Evolutionary conservation across 192 early-diverging fungal genomes (phyloP).

Genomic region (Mycoemilia scoparia): DNA sequence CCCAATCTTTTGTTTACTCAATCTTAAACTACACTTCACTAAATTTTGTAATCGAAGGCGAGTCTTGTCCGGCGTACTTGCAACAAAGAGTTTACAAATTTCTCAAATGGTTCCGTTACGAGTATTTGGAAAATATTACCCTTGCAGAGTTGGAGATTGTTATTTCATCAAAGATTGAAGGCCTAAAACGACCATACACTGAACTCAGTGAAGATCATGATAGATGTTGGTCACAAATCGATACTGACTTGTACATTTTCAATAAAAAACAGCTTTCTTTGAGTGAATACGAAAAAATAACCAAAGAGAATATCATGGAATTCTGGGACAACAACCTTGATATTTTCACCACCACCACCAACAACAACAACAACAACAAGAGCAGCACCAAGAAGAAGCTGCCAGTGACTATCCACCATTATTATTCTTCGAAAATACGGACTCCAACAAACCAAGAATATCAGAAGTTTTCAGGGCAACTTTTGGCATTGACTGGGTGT

Average conservation of each 20-base stretch:
- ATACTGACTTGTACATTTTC: constrained; percentile 61
- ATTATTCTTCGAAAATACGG: no score
- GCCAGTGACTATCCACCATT: no score
- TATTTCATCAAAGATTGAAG: constrained; percentile 47
- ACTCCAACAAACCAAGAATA: no score
- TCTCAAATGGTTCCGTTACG: constrained; percentile 35
- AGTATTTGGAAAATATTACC: constrained; percentile 40
- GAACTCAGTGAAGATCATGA: no score
- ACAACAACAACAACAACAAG: no score
- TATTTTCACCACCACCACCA: no score
- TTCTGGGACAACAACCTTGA: constrained; percentile 24
- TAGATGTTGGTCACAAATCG: constrained; percentile 51
- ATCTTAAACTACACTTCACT: constrained; percentile 41
- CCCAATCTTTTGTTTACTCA: no score
- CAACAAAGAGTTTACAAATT: constrained; percentile 66
- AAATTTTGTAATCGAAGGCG: constrained; percentile 73
- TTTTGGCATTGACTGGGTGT: no score
- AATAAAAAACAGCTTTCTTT: constrained; percentile 29
- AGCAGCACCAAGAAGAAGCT: no score
- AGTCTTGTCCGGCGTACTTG: constrained; percentile 60
- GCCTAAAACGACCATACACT: constrained; percentile 54
- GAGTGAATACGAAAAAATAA: constrained; percentile 2
- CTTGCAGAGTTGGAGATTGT: constrained; percentile 46
- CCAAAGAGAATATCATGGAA: constrained; percentile 9
- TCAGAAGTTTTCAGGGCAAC: no score